phyloP scores from a whole-genome alignment of 1,284 basidiomycete genomes.

The Papiliotrema fonsecae region DNA sequence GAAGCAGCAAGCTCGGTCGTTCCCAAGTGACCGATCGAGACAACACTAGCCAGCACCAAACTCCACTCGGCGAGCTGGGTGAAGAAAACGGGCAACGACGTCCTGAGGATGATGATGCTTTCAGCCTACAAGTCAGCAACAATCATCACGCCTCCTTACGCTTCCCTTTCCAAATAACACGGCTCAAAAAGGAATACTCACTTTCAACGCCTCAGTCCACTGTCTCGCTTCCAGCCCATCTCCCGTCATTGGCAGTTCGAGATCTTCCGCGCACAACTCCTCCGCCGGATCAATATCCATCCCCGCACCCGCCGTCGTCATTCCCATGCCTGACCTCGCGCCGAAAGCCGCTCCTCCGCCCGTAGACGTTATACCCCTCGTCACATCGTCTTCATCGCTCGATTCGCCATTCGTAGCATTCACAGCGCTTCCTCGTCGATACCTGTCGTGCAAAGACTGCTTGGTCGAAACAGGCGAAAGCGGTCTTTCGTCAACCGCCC shows the following conservation, averaged over 20 bases:
- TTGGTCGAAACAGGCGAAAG: conserved; percentile 15
- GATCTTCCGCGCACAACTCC: conserved; percentile 41
- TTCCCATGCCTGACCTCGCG: conserved; percentile 15
- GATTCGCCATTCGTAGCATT: conserved; percentile 23
- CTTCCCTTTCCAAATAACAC: neutral
- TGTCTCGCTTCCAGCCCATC: conserved; percentile 30
- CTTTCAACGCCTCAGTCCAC: conserved; percentile 31
- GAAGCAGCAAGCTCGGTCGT: conserved; percentile 69
- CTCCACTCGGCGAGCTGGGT: conserved; percentile 49
- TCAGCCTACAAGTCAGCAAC: conserved; percentile 25
- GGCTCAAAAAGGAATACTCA: conserved; percentile 17
- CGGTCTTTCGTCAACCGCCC: conserved; percentile 9
- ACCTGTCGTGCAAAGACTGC: neutral
- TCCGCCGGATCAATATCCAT: conserved; percentile 45
- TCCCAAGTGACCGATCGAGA: conserved; percentile 78
- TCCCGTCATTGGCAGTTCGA: conserved; percentile 38
- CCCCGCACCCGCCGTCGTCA: conserved; percentile 8
- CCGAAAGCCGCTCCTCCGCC: conserved; percentile 28
- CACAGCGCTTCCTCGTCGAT: conserved; percentile 5
- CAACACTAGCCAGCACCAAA: conserved; percentile 50
- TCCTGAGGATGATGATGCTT: conserved; percentile 34
- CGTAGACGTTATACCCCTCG: conserved; percentile 18
- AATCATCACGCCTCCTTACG: too few species aligned
- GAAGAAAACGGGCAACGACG: conserved; percentile 42
- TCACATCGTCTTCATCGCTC: conserved; percentile 31